A percentile compares a stretch with the other conserved stretches of the same genome.
Conservation (phyloP, 129 eudicot species). For the Escallonia herrerae region DNA sequence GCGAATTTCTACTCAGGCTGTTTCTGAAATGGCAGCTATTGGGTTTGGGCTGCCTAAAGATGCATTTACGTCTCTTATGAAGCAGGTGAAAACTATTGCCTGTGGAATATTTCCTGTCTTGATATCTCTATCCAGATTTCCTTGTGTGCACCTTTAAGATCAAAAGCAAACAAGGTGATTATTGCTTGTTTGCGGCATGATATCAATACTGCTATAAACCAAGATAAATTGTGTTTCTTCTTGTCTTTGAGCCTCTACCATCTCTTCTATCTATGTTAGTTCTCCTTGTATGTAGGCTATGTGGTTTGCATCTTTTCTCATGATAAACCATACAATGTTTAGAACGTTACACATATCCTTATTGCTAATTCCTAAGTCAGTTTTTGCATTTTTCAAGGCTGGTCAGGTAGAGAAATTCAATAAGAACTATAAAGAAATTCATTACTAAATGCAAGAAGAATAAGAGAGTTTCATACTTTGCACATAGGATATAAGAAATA, state of each 20-base stretch:
- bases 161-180: background rate
- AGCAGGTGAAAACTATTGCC: conserved; percentile 39
- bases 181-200: background rate
- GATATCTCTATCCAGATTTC: background rate
- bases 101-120: background rate
- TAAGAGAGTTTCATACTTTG: background rate
- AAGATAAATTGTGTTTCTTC: too few species aligned
- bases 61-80: conserved; percentile 92
- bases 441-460: background rate
- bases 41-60: conserved; percentile 84
- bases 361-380: background rate
- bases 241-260: too few species aligned
- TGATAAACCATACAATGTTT: background rate
- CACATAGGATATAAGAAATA: background rate
- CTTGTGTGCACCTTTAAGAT: background rate
- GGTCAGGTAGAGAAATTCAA: background rate
- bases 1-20: conserved; percentile 48
- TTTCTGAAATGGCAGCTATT: conserved; percentile 98
- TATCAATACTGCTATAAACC: background rate
- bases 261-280: background rate
- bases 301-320: background rate
- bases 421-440: background rate
- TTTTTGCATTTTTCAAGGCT: background rate
- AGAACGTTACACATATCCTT: background rate
- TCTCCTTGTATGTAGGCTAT: background rate